Percentiles rank a stretch among this genome's conserved stretches.
Evolutionary conservation across 306 rosid species (phyloP).

Genomic region (Acacia crassicarpa): DNA sequence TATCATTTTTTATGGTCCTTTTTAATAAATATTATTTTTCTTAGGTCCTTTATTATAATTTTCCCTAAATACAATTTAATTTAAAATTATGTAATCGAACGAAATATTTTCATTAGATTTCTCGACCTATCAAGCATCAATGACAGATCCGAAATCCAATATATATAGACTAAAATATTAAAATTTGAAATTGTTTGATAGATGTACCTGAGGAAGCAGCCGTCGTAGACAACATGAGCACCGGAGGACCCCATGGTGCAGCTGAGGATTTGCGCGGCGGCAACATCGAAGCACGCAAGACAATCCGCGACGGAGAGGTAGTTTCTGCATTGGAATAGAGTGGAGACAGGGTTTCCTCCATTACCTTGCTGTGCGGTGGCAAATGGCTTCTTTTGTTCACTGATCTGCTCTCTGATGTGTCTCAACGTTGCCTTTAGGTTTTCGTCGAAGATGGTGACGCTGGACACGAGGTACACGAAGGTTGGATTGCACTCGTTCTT

Average conservation of each 20-base stretch:
- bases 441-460: slow-evolving; percentile 24
- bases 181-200: not conserved
- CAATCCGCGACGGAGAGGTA: slow-evolving; percentile 57
- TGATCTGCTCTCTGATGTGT: slow-evolving; percentile 29
- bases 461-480: slow-evolving; percentile 36
- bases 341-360: slow-evolving; percentile 31
- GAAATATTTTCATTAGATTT: no score
- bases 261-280: slow-evolving; percentile 44
- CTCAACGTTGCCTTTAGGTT: slow-evolving; percentile 44
- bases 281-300: slow-evolving; percentile 41
- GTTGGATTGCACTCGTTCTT: slow-evolving; percentile 48
- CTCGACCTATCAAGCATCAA: not conserved
- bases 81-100: not conserved
- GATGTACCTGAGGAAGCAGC: slow-evolving; percentile 66
- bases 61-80: no score
- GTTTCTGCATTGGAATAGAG: slow-evolving; percentile 61
- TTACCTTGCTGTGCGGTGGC: slow-evolving; percentile 43
- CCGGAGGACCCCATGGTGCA: slow-evolving; percentile 52
- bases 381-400: slow-evolving; percentile 35
- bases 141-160: not conserved
- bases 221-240: slow-evolving; percentile 62
- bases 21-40: no score
- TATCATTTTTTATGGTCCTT: no score
- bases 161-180: not conserved
- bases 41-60: no score